Percentiles rank a stretch among this genome's conserved stretches.
phyloP scores from a whole-genome alignment of 495 filamentous ascomycete genomes.

The Lophiostoma macrostomum region DNA sequence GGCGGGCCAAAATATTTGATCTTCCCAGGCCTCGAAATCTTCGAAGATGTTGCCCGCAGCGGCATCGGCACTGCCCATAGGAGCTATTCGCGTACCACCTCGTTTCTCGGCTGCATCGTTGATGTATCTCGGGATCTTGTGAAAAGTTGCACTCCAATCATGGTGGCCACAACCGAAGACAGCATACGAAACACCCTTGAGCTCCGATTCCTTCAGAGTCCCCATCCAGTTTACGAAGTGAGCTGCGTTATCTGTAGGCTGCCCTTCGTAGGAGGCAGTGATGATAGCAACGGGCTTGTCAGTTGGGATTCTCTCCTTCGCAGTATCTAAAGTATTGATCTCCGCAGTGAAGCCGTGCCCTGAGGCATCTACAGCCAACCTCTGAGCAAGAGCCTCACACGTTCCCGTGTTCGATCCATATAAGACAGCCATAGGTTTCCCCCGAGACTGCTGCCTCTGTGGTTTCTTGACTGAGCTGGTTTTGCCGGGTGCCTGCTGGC shows the following conservation, averaged over 20 bases:
- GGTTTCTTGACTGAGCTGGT: conserved; percentile 23
- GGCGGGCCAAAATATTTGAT: conserved; percentile 56
- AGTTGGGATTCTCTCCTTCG: conserved; percentile 58
- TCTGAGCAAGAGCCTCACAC: conserved; percentile 63
- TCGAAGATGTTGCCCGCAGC: conserved; percentile 63
- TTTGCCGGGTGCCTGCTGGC: conserved; percentile 26
- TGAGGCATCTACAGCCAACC: conserved; percentile 57
- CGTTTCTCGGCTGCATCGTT: conserved; percentile 46
- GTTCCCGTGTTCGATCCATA: conserved; percentile 76
- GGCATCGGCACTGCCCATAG: conserved; percentile 57
- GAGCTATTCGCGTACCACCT: conserved; percentile 48
- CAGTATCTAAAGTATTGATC: conserved; percentile 58
- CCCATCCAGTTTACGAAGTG: conserved; percentile 67
- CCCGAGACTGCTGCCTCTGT: conserved; percentile 8
- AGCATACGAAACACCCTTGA: conserved; percentile 48
- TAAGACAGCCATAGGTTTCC: conserved; percentile 58
- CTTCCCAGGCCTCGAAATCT: conserved; percentile 64
- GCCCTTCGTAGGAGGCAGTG: conserved; percentile 70
- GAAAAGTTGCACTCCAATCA: conserved; percentile 72
- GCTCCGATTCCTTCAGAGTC: conserved; percentile 44
- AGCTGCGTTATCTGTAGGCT: conserved; percentile 70
- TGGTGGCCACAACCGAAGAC: conserved; percentile 63
- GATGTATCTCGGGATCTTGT: conserved; percentile 64
- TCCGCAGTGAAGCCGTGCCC: conserved; percentile 57
- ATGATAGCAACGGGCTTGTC: conserved; percentile 63